phyloP scores from a whole-genome alignment of 2,329 filamentous ascomycete species.

The Xylariaceae sp. region DNA sequence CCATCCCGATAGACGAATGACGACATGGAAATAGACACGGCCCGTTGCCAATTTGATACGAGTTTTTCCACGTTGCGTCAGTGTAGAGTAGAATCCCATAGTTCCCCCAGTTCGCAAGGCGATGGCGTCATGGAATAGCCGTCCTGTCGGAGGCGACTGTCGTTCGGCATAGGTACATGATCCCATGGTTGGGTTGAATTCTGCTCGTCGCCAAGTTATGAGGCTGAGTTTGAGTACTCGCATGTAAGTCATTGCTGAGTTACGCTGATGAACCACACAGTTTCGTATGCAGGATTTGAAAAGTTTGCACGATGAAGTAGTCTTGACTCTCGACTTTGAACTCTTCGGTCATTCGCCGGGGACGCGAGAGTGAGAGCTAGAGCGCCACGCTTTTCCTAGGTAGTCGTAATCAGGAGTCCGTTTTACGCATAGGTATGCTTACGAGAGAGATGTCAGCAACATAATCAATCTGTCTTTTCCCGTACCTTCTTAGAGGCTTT shows the following conservation, averaged over 20 bases:
- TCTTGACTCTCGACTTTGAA: not conserved
- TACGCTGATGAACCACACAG: not conserved
- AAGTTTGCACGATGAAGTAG: not conserved
- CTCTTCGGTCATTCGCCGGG: not conserved
- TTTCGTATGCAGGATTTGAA: too few species aligned
- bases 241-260: not conserved
- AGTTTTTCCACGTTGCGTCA: not conserved
- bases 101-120: not conserved
- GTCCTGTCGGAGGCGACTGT: not conserved
- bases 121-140: not conserved
- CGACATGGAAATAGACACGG: not conserved
- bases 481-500: not conserved
- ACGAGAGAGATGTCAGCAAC: not conserved
- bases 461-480: not conserved
- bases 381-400: not conserved
- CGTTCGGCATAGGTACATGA: not conserved
- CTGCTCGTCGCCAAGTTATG: not conserved
- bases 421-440: not conserved
- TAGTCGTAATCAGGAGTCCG: not conserved
- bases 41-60: not conserved
- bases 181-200: not conserved
- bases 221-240: constrained; percentile 1
- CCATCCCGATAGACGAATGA: not conserved
- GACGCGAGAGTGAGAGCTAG: not conserved
- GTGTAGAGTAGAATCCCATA: not conserved